Evolutionary conservation across 805 yeast species (phyloP), one percentile per base, ranked within the genome.

Genomic region (Ogataea degrootiae): DNA sequence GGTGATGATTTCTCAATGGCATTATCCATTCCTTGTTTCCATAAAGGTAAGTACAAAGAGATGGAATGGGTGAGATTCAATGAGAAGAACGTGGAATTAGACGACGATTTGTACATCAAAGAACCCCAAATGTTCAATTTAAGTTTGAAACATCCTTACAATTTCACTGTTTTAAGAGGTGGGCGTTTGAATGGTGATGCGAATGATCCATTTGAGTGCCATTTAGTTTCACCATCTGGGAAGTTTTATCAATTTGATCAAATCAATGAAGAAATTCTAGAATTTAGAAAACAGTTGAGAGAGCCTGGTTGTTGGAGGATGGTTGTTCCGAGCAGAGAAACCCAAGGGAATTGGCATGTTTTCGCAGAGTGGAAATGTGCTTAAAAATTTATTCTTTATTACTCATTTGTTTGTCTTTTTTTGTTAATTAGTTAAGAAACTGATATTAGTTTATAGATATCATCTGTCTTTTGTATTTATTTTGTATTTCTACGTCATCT

Each of bases 361-460:
- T 89, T 87, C 67, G 90, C 96, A 14, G 96, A 90, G 65, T 92
- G 99, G 99, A 71, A 72, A 33, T 85, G 92, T 64, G 63, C 40
- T 12, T 48, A 33, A 34, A 19, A 16, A n/a, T 14, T 12, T 12
- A n/a, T 26, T 26, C 31, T 3, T 26, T 26, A 8, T 26, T 26
- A 26, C 4, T 26, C 11, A 26, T 26, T 26, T 26, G 9, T 3
- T 26, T 26, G 31, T 26, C 9, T 7, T 26, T 26, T 26, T 26
- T 9, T 26, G 31, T 26, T 26, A 19, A 4, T 19, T 19, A 19
- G 21, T 19, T 19, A 19, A 3, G 4, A 19, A 19, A 19, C 4
- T 3, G 21, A 19, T 19, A 19, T 19, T 19, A 19, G 21, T 19
- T 19, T 19, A 19, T 19, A 19, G 21, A 19, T 4, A 4, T 19